Percentiles rank a stretch among this genome's conserved stretches.
Conservation (phyloP, 31 red algal genomes). For the Bonnemaisonia californica region DNA sequence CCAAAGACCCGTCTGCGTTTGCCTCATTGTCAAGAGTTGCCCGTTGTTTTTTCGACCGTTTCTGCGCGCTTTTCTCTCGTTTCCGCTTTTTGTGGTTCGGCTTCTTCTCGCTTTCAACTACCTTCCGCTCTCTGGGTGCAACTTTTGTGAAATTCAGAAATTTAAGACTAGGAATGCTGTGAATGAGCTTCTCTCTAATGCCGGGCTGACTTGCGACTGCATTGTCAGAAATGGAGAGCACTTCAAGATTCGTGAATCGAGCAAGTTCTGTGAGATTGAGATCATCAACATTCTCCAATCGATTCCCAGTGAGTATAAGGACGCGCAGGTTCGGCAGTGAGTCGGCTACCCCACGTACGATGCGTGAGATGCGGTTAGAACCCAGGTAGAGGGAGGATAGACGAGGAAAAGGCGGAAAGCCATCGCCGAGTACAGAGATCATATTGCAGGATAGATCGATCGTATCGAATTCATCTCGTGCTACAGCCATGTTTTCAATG, state of each 20-base stretch:
- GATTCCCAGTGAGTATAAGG: constrained; percentile 49
- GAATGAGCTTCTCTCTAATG: constrained; percentile 5
- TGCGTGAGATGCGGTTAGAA: constrained; percentile 26
- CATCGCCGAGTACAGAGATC: constrained; percentile 26
- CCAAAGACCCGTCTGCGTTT: background rate
- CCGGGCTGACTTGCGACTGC: constrained; percentile 22
- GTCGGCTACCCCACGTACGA: constrained; percentile 14
- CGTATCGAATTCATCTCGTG: constrained; percentile 37
- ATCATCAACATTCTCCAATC: constrained; percentile 11
- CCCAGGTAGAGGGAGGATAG: constrained; percentile 29
- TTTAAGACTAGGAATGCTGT: constrained; percentile 21
- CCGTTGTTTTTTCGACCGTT: background rate
- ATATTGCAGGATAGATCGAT: constrained; percentile 44
- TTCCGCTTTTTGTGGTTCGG: background rate
- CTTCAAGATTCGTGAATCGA: constrained; percentile 20
- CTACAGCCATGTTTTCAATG: constrained; percentile 49
- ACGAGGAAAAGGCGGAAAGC: constrained; percentile 36
- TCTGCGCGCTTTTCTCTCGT: background rate
- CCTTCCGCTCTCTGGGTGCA: background rate
- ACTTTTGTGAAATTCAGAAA: constrained; percentile 41
- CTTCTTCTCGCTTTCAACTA: background rate
- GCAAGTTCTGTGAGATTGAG: constrained; percentile 41
- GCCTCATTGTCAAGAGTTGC: background rate
- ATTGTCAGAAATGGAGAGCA: constrained; percentile 35
- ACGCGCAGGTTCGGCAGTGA: constrained; percentile 44